Evolutionary conservation across 352 stramenopile species (phyloP).

Genomic region (Globisporangium perplexum): DNA sequence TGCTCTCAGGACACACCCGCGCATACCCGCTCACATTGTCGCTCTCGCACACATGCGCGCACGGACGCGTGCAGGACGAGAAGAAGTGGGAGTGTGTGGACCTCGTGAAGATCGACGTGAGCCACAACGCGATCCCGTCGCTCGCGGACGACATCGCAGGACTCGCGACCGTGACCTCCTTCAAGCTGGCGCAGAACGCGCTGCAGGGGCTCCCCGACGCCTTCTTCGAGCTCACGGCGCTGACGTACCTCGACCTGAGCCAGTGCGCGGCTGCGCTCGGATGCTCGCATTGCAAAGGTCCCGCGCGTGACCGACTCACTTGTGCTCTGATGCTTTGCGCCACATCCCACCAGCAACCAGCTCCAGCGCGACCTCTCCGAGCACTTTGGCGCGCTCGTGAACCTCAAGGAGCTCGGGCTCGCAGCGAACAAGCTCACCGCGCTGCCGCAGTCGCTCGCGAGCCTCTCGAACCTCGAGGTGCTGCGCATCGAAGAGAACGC

Average conservation of each 20-base stretch:
- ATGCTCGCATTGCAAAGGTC: not conserved
- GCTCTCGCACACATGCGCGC: not conserved
- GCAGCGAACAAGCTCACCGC: conserved; percentile 54
- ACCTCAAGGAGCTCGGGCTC: conserved; percentile 61
- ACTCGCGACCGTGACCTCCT: conserved; percentile 42
- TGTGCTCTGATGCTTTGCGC: not conserved
- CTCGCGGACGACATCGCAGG: conserved; percentile 49
- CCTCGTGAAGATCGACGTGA: conserved; percentile 75
- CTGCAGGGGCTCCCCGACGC: conserved; percentile 46
- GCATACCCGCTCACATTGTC: no score
- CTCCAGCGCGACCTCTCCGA: conserved; percentile 50
- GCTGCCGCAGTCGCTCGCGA: conserved; percentile 44
- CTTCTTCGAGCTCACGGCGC: conserved; percentile 54
- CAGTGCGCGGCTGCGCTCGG: conserved; percentile 29
- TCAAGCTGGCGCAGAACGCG: conserved; percentile 75
- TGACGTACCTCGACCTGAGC: conserved; percentile 69
- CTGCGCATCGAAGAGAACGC: conserved; percentile 64
- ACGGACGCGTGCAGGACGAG: conserved; percentile 37
- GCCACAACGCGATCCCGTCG: conserved; percentile 61
- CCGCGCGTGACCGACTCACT: not conserved
- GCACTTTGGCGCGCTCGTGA: conserved; percentile 33
- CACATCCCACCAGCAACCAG: conserved; percentile 38
- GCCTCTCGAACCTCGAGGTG: conserved; percentile 44
- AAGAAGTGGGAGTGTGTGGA: conserved; percentile 85
- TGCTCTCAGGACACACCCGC: no score